Conservation (phyloP, 768 basidiomycete species). For the Podaxis mareebaensis region DNA sequence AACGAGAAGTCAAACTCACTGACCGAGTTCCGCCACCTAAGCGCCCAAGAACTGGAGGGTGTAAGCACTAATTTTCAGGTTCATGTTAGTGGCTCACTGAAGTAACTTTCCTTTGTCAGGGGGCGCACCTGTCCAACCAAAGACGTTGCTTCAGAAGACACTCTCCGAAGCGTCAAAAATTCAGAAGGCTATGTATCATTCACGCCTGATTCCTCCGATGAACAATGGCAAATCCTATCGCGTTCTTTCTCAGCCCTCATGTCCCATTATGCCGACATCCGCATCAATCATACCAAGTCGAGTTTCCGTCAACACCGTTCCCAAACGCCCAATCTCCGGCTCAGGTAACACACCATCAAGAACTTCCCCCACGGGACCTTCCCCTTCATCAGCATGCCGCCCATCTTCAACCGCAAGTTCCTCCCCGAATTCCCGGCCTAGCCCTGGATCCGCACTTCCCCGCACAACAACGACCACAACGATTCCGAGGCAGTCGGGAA, state of each 20-base stretch:
- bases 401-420: slow-evolving; percentile 12
- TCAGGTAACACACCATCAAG: slow-evolving; percentile 18
- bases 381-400: slow-evolving; percentile 16
- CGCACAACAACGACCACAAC: not conserved
- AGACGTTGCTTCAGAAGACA: slow-evolving; percentile 78
- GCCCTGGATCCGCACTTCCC: not conserved
- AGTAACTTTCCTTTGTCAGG: slow-evolving; percentile 28
- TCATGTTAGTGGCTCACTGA: slow-evolving; percentile 21
- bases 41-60: slow-evolving; percentile 52
- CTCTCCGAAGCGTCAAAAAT: slow-evolving; percentile 68
- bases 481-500: slow-evolving; percentile 5
- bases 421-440: not conserved
- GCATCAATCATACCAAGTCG: slow-evolving; percentile 37
- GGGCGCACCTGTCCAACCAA: slow-evolving; percentile 46
- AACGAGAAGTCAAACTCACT: slow-evolving; percentile 74
- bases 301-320: slow-evolving; percentile 53
- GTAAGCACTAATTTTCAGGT: slow-evolving; percentile 38
- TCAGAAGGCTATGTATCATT: slow-evolving; percentile 58
- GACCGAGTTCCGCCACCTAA: slow-evolving; percentile 68
- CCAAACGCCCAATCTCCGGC: slow-evolving; percentile 33
- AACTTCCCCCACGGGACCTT: slow-evolving; percentile 15
- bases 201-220: slow-evolving; percentile 58
- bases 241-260: slow-evolving; percentile 36
- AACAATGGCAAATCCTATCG: slow-evolving; percentile 45
- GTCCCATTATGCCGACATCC: slow-evolving; percentile 35